Evolutionary conservation across 2,329 filamentous ascomycete species (phyloP), one percentile per base, ranked within the genome.

Genomic region (Diplodia seriata): DNA sequence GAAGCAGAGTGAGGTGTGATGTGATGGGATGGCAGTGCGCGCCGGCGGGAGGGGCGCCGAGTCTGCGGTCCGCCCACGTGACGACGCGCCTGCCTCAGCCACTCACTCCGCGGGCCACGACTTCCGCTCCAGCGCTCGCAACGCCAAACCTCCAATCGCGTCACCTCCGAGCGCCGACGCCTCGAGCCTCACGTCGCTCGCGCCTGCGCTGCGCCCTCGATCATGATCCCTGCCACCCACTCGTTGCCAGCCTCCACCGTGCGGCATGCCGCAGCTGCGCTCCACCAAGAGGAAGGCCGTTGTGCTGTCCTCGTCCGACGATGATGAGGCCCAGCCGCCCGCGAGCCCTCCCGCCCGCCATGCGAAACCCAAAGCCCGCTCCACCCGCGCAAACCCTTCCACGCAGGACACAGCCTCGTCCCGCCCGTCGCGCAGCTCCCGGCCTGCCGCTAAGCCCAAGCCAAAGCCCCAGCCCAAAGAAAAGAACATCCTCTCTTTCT

Each of bases 401-500:
- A 15, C 49, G 31, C 31, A 64, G 40, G n/a, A 5, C 31, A 8
- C 8, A 4, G 14, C 11, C 23, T 8, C 47, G 49, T 36, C 33
- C 43, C 20, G 36, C 18, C 18, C 43, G 15, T 64, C 49, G 56
- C 68, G 53, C 71, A 75, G 68, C 73, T 69, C 75, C 40, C 77
- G 76, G 59, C 73, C 76, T 40, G 74, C 73, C 20, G 74, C 74
- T n/a, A 79, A 81, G 67, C 71, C 77, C 20, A 69, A 81, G 67
- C 71, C 77, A n/a, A 69, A 77, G 67, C 71, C 77, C n/a, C 75
- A 77, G 70, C 74, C 54, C 47, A 70, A 77, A 47, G 76, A 76
- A 70, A 83, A 81, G 71, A 77, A 81, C 11, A 83, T 84, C 61
- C 81, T 79, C 43, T 84, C 82, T 18, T 85, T 84, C 76, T 84